These are phyloP conservation scores for Globisporangium apiculatum DNA, from an alignment of 352 stramenopile genomes.

Conservation along the genomic window DNA sequence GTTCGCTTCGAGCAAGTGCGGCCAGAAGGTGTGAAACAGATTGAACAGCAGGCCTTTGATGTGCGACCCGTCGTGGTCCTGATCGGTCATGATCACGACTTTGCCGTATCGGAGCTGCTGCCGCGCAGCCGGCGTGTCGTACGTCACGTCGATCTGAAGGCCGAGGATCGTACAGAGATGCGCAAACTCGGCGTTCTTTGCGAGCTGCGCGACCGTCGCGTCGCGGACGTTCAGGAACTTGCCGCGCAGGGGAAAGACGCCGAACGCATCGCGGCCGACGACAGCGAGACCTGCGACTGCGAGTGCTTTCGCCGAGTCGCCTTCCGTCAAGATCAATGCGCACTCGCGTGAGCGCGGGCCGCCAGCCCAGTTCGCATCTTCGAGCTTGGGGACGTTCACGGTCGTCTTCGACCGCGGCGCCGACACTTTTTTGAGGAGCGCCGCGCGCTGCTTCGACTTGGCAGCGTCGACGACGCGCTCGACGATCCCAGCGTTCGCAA, in stretches of 20 bases:
- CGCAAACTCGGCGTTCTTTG: conserved; percentile 93
- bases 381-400: conserved; percentile 96
- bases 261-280: conserved; percentile 97
- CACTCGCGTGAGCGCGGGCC: conserved; percentile 88
- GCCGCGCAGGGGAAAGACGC: conserved; percentile 97
- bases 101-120: conserved; percentile 96
- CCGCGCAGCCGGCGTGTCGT: conserved; percentile 89
- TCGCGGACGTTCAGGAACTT: conserved; percentile 92
- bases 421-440: conserved; percentile 90
- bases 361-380: conserved; percentile 98
- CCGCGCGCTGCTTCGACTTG: conserved; percentile 91
- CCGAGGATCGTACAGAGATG: conserved; percentile 97
- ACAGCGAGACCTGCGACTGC: conserved; percentile 98
- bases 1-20: conserved; percentile 90
- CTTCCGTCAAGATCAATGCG: conserved; percentile 98
- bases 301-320: conserved; percentile 98
- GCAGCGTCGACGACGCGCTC: conserved; percentile 90
- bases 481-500: conserved; percentile 93
- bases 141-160: conserved; percentile 94
- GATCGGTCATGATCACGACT: conserved; percentile 99
- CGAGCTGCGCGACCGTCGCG: conserved; percentile 73
- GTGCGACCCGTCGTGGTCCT: conserved; percentile 98
- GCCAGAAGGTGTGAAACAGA: conserved; percentile 99
- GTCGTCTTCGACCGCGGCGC: conserved; percentile 50
- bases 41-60: conserved; percentile 99